These are phyloP conservation scores for Pleurotus tuoliensis DNA, from an alignment of 768 basidiomycete species.

Conservation along the genomic window DNA sequence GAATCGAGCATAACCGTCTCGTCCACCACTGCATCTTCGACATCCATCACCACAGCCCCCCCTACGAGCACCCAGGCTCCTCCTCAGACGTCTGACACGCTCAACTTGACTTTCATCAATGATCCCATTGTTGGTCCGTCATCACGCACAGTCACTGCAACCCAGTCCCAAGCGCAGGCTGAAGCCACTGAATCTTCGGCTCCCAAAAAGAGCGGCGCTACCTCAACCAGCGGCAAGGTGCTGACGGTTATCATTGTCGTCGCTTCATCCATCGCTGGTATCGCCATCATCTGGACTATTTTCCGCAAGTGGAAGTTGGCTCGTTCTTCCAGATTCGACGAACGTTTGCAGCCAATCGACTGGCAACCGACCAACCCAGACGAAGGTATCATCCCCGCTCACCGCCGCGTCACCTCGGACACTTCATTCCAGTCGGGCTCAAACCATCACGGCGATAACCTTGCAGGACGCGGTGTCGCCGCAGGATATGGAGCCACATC, in stretches of 20 bases:
- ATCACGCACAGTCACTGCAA: conserved; percentile 16
- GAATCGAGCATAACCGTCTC: conserved; percentile 6
- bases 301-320: conserved; percentile 92
- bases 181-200: conserved; percentile 23
- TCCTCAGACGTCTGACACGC: not conserved
- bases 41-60: conserved; percentile 9
- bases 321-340: conserved; percentile 75
- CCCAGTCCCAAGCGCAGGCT: conserved; percentile 20
- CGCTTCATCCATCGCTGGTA: conserved; percentile 62
- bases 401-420: conserved; percentile 50
- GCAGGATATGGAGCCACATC: conserved; percentile 23
- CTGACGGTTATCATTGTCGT: conserved; percentile 67
- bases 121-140: not conserved
- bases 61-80: not conserved
- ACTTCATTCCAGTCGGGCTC: conserved; percentile 66
- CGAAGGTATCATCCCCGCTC: conserved; percentile 44
- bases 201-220: conserved; percentile 17
- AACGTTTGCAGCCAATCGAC: conserved; percentile 83
- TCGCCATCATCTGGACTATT: conserved; percentile 79
- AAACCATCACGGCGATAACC: conserved; percentile 25
- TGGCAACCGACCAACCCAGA: conserved; percentile 69
- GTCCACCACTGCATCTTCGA: conserved; percentile 10
- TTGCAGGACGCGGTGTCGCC: conserved; percentile 19
- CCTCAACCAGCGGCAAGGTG: conserved; percentile 34
- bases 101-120: not conserved